phyloP scores from a whole-genome alignment of 2,329 filamentous ascomycete genomes.

The Epichloe sp. region DNA sequence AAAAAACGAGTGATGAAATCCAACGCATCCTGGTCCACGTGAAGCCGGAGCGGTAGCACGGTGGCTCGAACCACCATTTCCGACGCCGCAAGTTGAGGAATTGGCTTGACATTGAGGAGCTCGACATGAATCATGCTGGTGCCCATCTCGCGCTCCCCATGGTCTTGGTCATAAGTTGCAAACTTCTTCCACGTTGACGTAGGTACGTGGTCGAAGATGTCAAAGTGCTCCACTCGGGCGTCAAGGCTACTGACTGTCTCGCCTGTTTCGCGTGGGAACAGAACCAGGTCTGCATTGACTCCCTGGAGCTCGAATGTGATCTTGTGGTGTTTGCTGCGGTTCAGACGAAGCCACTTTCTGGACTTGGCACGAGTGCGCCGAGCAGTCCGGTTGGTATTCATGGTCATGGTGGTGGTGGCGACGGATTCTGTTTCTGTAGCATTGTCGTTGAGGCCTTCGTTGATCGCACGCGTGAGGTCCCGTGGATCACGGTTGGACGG shows the following conservation, averaged over 20 bases:
- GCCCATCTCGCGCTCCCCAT: constrained; percentile 72
- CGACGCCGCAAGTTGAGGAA: constrained; percentile 71
- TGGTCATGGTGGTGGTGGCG: constrained; percentile 58
- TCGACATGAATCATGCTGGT: constrained; percentile 86
- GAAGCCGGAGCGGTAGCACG: constrained; percentile 72
- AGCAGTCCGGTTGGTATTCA: constrained; percentile 38
- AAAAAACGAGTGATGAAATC: constrained; percentile 98
- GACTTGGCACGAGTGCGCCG: constrained; percentile 28
- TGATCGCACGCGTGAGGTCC: constrained; percentile 73
- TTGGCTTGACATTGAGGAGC: constrained; percentile 74
- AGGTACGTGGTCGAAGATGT: constrained; percentile 87
- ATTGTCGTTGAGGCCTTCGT: constrained; percentile 74
- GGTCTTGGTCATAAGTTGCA: constrained; percentile 80
- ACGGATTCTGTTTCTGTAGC: constrained; percentile 83
- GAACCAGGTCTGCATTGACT: constrained; percentile 67
- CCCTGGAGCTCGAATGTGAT: constrained; percentile 88
- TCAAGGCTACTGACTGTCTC: constrained; percentile 85
- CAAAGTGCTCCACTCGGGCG: constrained; percentile 67
- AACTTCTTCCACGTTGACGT: constrained; percentile 99
- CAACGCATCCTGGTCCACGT: constrained; percentile 93
- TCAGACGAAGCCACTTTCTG: constrained; percentile 54
- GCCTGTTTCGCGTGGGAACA: constrained; percentile 61
- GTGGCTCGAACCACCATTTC: constrained; percentile 75
- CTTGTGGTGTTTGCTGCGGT: constrained; percentile 82
- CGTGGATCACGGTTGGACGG: constrained; percentile 74